phyloP scores from a whole-genome alignment of 192 early-diverging fungal genomes.

The Rhizophlyctis rosea region DNA sequence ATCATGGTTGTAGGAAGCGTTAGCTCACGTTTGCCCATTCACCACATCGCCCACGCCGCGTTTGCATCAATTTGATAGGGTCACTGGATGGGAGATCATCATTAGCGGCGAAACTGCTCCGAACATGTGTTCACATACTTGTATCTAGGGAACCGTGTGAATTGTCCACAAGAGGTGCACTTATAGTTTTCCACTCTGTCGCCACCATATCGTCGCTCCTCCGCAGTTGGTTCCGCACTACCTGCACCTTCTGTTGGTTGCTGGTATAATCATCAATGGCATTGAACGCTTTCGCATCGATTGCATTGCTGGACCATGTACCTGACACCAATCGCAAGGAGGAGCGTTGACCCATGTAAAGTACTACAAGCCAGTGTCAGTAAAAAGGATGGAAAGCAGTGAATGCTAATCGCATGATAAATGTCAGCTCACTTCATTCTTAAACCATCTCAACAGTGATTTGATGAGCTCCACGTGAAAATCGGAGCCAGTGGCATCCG shows the following conservation, averaged over 20 bases:
- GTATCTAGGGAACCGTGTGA: slow-evolving; percentile 42
- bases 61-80: slow-evolving; percentile 30
- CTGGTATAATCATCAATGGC: slow-evolving; percentile 19
- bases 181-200: slow-evolving; percentile 29
- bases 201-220: slow-evolving; percentile 20
- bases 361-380: slow-evolving; percentile 22
- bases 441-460: slow-evolving; percentile 40
- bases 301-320: too few species aligned
- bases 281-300: too few species aligned
- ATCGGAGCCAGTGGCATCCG: not conserved
- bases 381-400: too few species aligned
- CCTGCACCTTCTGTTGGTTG: slow-evolving; percentile 22
- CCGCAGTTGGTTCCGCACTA: slow-evolving; percentile 16
- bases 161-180: slow-evolving; percentile 19
- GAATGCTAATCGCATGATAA: too few species aligned
- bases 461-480: slow-evolving; percentile 32
- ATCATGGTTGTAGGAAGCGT: too few species aligned
- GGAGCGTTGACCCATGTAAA: slow-evolving; percentile 42
- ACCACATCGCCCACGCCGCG: slow-evolving; percentile 41
- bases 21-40: slow-evolving; percentile 41
- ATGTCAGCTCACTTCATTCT: slow-evolving; percentile 18
- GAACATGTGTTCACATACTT: slow-evolving; percentile 18
- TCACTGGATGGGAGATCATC: slow-evolving; percentile 12
- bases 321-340: too few species aligned
- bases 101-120: not conserved